Base-by-base conservation (phyloP, 306 rosid genomes). In the Dalbergia cochinchinensis region DNA sequence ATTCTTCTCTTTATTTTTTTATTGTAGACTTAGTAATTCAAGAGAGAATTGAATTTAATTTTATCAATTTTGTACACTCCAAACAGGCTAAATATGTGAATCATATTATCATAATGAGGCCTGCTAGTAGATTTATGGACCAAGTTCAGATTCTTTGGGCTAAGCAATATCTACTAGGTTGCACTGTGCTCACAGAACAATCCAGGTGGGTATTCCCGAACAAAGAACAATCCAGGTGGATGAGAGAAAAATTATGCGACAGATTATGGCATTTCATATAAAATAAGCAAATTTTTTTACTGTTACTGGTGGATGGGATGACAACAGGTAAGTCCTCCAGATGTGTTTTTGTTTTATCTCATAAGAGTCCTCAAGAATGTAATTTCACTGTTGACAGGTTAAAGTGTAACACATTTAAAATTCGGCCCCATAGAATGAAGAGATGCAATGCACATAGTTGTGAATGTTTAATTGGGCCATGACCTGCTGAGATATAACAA, bases 121-220 rank as follows among this genome's bases (percentile, higher is more conserved):
- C 15, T 8, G 7, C 33, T 39, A 11, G 20, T 10, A 39, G 34
- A 33, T 42, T 10, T 42, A 66, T 66, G 54, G 71, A 16, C n/a
- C 10, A 7, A 65, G 20, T 41, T 16, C 33, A 39, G 51, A 64
- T 64, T 16, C 15, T 41, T 69, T 69, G 74, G 61, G 74, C 26
- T 7, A 45, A 5, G 6, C 37, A 11, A 18, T 2, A 50, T 9
- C 33, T 37, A 37, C 5, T 39, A n/a, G 1, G 4, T 19, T 68
- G 73, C 19, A 20, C 59, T 68, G 22, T 42, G 54, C 72, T 42
- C 37, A 15, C 55, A 67, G 16, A 4, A 4, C 11, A 14, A 15
- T 35, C 16, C 20, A 54, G 8, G 20, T 54, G 60, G 60, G 16
- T 54, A 6, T 4, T 37, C 7, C 41, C 41, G 7, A 37, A 5